Evolutionary conservation across 2,329 filamentous ascomycete species (phyloP).

Genomic region (Exophiala sp.): DNA sequence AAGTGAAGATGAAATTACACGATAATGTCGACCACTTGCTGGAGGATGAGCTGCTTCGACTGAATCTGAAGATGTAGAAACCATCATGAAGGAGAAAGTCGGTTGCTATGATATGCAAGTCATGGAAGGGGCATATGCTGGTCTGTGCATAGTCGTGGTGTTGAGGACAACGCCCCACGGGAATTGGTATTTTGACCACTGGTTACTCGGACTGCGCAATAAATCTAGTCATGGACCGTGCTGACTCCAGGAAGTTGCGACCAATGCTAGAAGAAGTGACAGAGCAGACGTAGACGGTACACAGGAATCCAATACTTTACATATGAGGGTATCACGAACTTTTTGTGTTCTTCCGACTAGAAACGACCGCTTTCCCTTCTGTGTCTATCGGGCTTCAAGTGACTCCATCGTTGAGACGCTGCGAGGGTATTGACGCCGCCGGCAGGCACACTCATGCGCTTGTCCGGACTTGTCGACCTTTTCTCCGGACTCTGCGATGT

Average conservation of each 20-base stretch:
- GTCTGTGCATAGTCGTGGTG: slow-evolving; percentile 17
- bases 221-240: slow-evolving; percentile 1
- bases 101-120: slow-evolving; percentile 28
- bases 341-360: slow-evolving; percentile 13
- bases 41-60: slow-evolving; percentile 4
- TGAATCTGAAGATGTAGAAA: slow-evolving; percentile 9
- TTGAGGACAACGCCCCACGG: slow-evolving; percentile 15
- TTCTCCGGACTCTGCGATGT: slow-evolving; percentile 35
- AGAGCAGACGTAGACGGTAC: neutral
- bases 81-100: slow-evolving; percentile 17
- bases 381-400: slow-evolving; percentile 26
- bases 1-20: slow-evolving; percentile 10
- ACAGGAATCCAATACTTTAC: too few relatives aligned
- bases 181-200: slow-evolving; percentile 9
- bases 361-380: slow-evolving; percentile 33
- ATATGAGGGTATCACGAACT: neutral
- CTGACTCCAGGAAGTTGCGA: slow-evolving; percentile 10
- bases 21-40: slow-evolving; percentile 5
- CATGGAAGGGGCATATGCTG: slow-evolving; percentile 23
- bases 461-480: slow-evolving; percentile 40
- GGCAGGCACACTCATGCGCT: slow-evolving; percentile 39
- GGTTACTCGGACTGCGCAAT: slow-evolving; percentile 6
- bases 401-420: slow-evolving; percentile 34
- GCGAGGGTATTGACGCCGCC: slow-evolving; percentile 32
- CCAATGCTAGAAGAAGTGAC: neutral